Conservation (phyloP, 2,329 filamentous ascomycete genomes). For the Xylariaceae sp. region DNA sequence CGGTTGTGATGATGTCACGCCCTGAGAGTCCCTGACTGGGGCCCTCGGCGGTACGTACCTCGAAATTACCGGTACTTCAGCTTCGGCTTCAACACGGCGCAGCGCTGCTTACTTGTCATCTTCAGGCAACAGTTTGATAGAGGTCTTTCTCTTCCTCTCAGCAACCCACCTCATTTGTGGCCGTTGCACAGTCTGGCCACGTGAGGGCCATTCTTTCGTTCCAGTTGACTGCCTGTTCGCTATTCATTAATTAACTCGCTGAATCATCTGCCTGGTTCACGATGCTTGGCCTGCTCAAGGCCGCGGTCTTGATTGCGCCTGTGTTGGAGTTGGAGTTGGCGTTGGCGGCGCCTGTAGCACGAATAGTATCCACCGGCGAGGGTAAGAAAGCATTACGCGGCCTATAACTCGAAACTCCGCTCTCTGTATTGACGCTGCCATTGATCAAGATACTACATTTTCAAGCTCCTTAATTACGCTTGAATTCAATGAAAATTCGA, state of each 20-base stretch:
- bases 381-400: slow-evolving; percentile 15
- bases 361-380: slow-evolving; percentile 15
- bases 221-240: background rate
- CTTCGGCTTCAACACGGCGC: slow-evolving; percentile 2
- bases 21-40: background rate
- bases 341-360: slow-evolving; percentile 25
- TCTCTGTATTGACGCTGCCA: slow-evolving; percentile 3
- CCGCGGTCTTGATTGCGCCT: slow-evolving; percentile 36
- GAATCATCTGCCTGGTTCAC: slow-evolving; percentile 23
- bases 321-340: slow-evolving; percentile 34
- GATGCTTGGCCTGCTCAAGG: slow-evolving; percentile 36
- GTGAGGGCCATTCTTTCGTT: slow-evolving; percentile 3
- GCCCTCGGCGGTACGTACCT: background rate
- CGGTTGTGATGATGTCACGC: background rate
- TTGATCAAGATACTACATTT: slow-evolving; percentile 13
- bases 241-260: slow-evolving; percentile 1
- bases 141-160: slow-evolving; percentile 5
- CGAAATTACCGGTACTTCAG: background rate
- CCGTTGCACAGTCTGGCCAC: slow-evolving; percentile 17
- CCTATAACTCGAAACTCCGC: slow-evolving; percentile 2
- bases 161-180: slow-evolving; percentile 7
- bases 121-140: slow-evolving; percentile 21
- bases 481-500: slow-evolving; percentile 19
- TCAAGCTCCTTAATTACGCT: slow-evolving; percentile 30
- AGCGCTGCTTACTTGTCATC: background rate